A percentile compares a stretch with the other conserved stretches of the same genome.
Evolutionary conservation across 805 yeast genomes (phyloP).

Genomic region (Lipomyces oligophaga): DNA sequence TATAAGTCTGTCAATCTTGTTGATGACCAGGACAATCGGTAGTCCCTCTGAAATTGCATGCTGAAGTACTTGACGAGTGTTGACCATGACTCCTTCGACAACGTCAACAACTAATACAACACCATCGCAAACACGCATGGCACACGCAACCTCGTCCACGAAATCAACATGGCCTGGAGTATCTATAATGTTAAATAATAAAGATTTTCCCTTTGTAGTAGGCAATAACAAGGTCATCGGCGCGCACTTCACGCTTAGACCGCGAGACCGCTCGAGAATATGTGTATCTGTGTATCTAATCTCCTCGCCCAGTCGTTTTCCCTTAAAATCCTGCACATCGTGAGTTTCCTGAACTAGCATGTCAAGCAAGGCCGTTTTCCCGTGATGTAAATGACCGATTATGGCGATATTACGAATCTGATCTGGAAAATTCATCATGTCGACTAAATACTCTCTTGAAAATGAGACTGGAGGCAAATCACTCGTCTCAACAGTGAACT

Average conservation of each 20-base stretch:
- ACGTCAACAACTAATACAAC: conserved; percentile 72
- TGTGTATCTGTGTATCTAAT: conserved; percentile 70
- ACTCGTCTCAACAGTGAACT: conserved; percentile 44
- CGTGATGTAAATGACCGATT: conserved; percentile 78
- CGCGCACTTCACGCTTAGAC: conserved; percentile 59
- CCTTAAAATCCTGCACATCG: conserved; percentile 35
- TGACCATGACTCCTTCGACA: conserved; percentile 73
- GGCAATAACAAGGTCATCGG: conserved; percentile 60
- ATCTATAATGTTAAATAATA: conserved; percentile 64
- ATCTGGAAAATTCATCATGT: conserved; percentile 51
- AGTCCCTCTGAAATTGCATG: conserved; percentile 50
- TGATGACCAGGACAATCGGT: conserved; percentile 59
- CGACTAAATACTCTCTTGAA: conserved; percentile 58
- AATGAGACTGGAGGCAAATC: conserved; percentile 58
- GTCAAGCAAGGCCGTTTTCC: conserved; percentile 80
- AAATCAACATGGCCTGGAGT: conserved; percentile 92
- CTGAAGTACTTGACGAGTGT: conserved; percentile 48
- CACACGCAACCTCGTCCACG: conserved; percentile 63
- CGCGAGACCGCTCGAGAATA: conserved; percentile 64
- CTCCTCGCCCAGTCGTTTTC: conserved; percentile 43
- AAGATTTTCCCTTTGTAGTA: conserved; percentile 52
- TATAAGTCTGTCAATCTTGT: conserved; percentile 81
- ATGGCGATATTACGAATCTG: conserved; percentile 70
- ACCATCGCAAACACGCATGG: conserved; percentile 60
- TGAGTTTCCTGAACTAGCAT: conserved; percentile 66